Percentiles rank a stretch among this genome's conserved stretches.
These are phyloP conservation scores for Neotropicomus parvogracilis DNA, from an alignment of 1,284 basidiomycete genomes.

Conservation along the genomic window DNA sequence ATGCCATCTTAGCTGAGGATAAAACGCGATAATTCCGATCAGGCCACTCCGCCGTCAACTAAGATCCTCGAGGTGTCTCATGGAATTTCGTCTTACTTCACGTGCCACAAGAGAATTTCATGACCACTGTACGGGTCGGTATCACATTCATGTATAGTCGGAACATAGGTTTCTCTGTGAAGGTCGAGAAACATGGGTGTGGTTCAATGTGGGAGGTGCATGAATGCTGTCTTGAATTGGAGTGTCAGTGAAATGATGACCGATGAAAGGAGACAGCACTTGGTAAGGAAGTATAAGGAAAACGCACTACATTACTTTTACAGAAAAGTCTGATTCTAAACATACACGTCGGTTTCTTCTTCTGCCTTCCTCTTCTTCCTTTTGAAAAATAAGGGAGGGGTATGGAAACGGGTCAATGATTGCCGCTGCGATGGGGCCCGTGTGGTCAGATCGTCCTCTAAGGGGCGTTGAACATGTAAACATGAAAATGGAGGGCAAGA, in stretches of 20 bases:
- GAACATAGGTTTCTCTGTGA: conserved; percentile 14
- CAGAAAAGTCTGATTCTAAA: background rate
- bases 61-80: background rate
- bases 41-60: background rate
- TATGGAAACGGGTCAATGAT: conserved; percentile 11
- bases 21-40: conserved; percentile 42
- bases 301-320: background rate
- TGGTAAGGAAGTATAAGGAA: background rate
- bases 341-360: conserved; percentile 4
- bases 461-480: conserved; percentile 10
- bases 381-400: background rate
- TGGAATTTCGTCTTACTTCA: background rate
- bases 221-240: conserved; percentile 1
- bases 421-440: background rate
- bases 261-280: conserved; percentile 1
- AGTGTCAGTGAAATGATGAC: background rate
- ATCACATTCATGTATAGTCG: conserved; percentile 12
- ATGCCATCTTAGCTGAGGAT: conserved; percentile 88
- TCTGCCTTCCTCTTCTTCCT: background rate
- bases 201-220: conserved; percentile 1
- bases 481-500: background rate
- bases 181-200: background rate
- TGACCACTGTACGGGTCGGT: conserved; percentile 11
- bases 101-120: background rate
- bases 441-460: conserved; percentile 34